Evolutionary conservation across 2,329 filamentous ascomycete species (phyloP).

Genomic region (Penicillium vulpinum): DNA sequence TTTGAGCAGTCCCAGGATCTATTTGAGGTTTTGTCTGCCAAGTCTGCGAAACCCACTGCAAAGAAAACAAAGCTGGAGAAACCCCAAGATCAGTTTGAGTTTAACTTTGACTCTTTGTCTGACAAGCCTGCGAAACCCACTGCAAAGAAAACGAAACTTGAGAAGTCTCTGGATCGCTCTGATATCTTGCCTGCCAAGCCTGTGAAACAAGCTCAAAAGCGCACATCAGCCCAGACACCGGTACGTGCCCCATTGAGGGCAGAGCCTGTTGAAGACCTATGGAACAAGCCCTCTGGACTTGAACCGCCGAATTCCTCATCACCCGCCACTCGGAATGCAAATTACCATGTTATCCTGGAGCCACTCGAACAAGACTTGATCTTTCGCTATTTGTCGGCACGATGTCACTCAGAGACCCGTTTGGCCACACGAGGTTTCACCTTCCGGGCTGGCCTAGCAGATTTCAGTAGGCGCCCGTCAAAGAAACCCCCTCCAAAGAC

Average conservation of each 20-base stretch:
- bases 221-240: background rate
- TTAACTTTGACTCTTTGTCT: background rate
- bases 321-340: background rate
- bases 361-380: constrained; percentile 4
- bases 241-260: background rate
- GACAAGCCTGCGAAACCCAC: background rate
- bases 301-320: background rate
- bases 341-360: background rate
- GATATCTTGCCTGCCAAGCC: background rate
- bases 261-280: background rate
- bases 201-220: background rate
- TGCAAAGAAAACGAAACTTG: background rate
- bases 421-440: background rate
- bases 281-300: background rate
- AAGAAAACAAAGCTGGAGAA: background rate
- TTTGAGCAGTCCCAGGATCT: background rate
- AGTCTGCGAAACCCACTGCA: background rate
- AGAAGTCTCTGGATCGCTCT: background rate
- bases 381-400: constrained; percentile 7
- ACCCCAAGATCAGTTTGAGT: background rate
- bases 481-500: background rate
- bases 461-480: background rate
- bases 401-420: constrained; percentile 7
- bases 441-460: background rate
- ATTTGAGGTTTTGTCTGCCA: background rate